These are phyloP conservation scores for Aspergillus neoniger DNA, from an alignment of 2,329 filamentous ascomycete genomes.

Conservation along the genomic window DNA sequence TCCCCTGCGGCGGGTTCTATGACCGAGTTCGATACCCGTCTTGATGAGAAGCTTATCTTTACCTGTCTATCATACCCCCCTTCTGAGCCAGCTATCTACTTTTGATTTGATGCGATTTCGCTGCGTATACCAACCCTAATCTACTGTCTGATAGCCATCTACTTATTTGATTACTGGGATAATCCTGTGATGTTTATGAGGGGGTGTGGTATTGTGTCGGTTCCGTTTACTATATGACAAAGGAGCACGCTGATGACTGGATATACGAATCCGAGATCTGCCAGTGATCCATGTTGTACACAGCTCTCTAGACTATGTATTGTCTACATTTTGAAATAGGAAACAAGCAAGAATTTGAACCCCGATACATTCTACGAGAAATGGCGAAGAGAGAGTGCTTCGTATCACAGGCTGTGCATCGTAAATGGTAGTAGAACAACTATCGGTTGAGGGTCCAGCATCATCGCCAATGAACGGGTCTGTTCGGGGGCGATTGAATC, in stretches of 20 bases:
- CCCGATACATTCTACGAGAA: not conserved
- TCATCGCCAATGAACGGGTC: not conserved
- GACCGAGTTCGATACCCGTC: slow-evolving; percentile 23
- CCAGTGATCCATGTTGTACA: not conserved
- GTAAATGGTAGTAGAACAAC: not conserved
- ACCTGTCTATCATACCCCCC: slow-evolving; percentile 24
- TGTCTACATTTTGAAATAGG: not conserved
- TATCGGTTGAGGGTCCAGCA: not conserved
- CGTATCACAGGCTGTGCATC: too few relatives aligned
- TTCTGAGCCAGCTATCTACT: slow-evolving; percentile 12
- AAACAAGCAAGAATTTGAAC: not conserved
- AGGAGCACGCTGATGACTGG: not conserved
- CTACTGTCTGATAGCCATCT: slow-evolving; percentile 3
- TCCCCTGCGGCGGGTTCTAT: slow-evolving; percentile 15
- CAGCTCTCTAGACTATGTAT: not conserved
- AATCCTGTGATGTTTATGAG: not conserved
- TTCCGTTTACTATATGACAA: not conserved
- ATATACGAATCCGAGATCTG: not conserved
- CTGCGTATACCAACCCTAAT: not conserved
- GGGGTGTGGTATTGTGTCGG: not conserved
- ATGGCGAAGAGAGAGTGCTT: too few relatives aligned
- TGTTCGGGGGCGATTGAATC: not conserved
- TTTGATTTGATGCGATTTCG: slow-evolving; percentile 11
- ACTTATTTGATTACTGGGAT: not conserved
- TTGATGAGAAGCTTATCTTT: slow-evolving; percentile 18